phyloP scores from a whole-genome alignment of 768 basidiomycete species.

The Lentinus brumalis region DNA sequence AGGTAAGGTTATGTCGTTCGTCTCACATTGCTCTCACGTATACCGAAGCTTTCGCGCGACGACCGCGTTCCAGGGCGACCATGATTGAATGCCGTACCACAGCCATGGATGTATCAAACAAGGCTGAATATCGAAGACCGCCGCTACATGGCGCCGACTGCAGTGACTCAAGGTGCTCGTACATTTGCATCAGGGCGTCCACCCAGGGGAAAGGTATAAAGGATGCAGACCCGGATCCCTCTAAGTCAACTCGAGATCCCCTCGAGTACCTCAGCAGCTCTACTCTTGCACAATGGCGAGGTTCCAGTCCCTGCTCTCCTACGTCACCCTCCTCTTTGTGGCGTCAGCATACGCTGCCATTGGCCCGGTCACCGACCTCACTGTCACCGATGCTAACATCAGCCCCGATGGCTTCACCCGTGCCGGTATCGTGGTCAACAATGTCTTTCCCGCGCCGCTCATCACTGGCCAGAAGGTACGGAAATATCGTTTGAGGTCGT shows the following conservation, averaged over 20 bases:
- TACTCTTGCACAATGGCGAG: conserved; percentile 4
- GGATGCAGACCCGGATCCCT: background rate
- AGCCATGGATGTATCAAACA: background rate
- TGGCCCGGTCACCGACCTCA: conserved; percentile 21
- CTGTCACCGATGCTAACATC: conserved; percentile 19
- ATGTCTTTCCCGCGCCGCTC: conserved; percentile 20
- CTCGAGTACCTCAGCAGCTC: conserved; percentile 3
- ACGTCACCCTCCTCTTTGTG: conserved; percentile 6
- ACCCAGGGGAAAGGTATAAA: conserved; percentile 4
- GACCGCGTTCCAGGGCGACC: conserved; percentile 12
- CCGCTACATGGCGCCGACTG: background rate
- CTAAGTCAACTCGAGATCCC: conserved; percentile 5
- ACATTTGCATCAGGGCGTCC: background rate
- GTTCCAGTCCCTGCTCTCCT: conserved; percentile 15
- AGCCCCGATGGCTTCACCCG: conserved; percentile 32
- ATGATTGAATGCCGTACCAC: conserved; percentile 2
- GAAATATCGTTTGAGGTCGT: no score
- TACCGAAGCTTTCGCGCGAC: conserved; percentile 6
- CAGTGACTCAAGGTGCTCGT: background rate
- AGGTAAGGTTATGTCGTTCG: background rate
- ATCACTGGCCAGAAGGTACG: conserved; percentile 22
- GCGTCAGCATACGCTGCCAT: conserved; percentile 9
- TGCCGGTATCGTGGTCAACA: conserved; percentile 21
- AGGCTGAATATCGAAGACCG: background rate
- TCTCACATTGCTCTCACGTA: background rate